Evolutionary conservation across 2,329 filamentous ascomycete genomes (phyloP).

Genomic region (Fusarium sp.): DNA sequence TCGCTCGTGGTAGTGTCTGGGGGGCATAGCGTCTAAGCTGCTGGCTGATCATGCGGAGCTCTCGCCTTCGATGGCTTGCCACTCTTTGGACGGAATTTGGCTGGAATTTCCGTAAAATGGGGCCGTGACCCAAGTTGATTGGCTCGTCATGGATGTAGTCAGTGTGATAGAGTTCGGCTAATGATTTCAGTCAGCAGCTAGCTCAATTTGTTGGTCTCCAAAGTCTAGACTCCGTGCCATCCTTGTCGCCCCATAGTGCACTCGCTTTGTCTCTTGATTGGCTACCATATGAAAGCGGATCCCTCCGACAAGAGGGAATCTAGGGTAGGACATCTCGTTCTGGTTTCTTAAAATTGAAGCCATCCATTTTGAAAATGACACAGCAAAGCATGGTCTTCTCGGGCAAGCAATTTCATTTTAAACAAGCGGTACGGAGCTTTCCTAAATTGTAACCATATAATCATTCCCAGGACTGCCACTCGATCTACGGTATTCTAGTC

Average conservation of each 20-base stretch:
- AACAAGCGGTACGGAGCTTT: not conserved
- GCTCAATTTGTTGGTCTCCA: not conserved
- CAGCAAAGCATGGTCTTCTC: not conserved
- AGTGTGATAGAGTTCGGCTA: not conserved
- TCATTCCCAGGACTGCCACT: not conserved
- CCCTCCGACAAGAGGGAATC: not conserved
- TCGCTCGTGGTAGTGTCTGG: not conserved
- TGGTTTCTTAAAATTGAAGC: not conserved
- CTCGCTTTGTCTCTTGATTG: too few relatives aligned
- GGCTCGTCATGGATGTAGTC: not conserved
- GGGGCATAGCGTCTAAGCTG: not conserved
- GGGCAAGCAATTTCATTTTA: not conserved
- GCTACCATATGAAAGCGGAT: not conserved
- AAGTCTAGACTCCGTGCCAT: not conserved
- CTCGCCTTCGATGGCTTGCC: not conserved
- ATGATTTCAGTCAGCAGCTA: not conserved
- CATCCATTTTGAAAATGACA: not conserved
- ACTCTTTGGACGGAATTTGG: not conserved
- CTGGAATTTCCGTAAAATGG: constrained; percentile 2
- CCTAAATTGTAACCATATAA: not conserved
- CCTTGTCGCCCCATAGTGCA: not conserved
- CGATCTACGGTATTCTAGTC: not conserved
- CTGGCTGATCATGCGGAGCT: not conserved
- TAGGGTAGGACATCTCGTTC: not conserved
- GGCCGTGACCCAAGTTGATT: not conserved